Percentiles rank a stretch among this genome's conserved stretches.
Evolutionary conservation across 129 eudicot species (phyloP).

Genomic region (Helichrysum umbraculigerum): DNA sequence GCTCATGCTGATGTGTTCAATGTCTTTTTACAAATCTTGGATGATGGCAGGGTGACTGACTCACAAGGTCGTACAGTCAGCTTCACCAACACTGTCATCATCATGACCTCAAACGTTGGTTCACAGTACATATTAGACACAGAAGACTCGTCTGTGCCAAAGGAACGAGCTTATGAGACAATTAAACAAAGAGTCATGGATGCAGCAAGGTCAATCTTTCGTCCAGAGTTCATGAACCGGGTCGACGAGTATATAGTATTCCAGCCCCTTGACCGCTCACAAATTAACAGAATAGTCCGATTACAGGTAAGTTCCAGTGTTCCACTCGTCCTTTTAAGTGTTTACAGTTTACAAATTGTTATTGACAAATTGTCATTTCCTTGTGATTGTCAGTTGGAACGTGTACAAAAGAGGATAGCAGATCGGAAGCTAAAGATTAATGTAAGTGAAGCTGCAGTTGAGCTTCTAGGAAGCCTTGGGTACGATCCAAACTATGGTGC

Average conservation of each 20-base stretch:
- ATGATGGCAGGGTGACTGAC: constrained; percentile 97
- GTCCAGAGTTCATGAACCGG: constrained; percentile 99
- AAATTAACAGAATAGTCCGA: constrained; percentile 73
- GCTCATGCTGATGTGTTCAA: constrained; percentile 95
- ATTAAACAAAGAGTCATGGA: constrained; percentile 89
- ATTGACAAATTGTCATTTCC: background rate
- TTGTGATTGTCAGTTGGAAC: constrained; percentile 43
- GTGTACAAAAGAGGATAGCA: constrained; percentile 84
- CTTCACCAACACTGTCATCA: constrained; percentile 89
- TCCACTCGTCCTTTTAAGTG: background rate
- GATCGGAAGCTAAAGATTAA: constrained; percentile 56
- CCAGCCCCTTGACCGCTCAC: constrained; percentile 96
- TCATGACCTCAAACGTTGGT: constrained; percentile 98
- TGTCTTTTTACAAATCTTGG: constrained; percentile 90
- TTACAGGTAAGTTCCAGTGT: constrained; percentile 42
- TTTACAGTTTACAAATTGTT: background rate
- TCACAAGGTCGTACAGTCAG: constrained; percentile 98
- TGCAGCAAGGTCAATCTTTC: constrained; percentile 83
- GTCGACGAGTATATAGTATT: constrained; percentile 95
- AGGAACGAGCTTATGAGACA: constrained; percentile 70
- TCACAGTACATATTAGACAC: constrained; percentile 85
- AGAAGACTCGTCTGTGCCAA: constrained; percentile 59
- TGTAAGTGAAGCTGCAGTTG: constrained; percentile 24
- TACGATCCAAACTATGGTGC: constrained; percentile 98
- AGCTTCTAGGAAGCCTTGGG: constrained; percentile 49